These are phyloP conservation scores for Yamadazyma triangularis DNA, from an alignment of 1,139 yeast genomes.

Conservation along the genomic window DNA sequence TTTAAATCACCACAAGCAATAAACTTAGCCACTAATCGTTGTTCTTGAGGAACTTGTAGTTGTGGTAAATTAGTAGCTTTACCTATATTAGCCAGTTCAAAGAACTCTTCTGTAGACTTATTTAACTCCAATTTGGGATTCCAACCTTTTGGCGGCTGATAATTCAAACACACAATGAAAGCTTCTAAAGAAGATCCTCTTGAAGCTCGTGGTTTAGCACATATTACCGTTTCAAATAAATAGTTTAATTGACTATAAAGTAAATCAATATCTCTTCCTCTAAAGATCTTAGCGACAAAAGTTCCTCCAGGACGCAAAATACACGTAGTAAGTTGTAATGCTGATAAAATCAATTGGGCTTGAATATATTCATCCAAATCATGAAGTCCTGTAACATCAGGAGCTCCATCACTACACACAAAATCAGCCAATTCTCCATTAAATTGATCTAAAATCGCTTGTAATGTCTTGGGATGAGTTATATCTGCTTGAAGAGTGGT, in stretches of 20 bases:
- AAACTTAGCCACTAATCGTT: slow-evolving; percentile 76
- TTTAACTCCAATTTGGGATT: slow-evolving; percentile 55
- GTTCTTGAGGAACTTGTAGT: slow-evolving; percentile 50
- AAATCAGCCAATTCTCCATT: slow-evolving; percentile 93
- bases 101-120: slow-evolving; percentile 75
- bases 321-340: slow-evolving; percentile 86
- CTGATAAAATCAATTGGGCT: slow-evolving; percentile 87
- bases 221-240: slow-evolving; percentile 77
- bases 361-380: slow-evolving; percentile 96
- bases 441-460: slow-evolving; percentile 69
- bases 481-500: slow-evolving; percentile 92
- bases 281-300: slow-evolving; percentile 91
- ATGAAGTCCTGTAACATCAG: slow-evolving; percentile 96
- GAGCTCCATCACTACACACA: slow-evolving; percentile 97
- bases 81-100: slow-evolving; percentile 61
- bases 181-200: slow-evolving; percentile 93
- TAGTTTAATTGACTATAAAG: slow-evolving; percentile 84
- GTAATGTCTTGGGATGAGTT: slow-evolving; percentile 87
- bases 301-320: slow-evolving; percentile 83
- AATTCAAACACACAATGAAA: slow-evolving; percentile 87
- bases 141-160: slow-evolving; percentile 81
- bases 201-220: slow-evolving; percentile 95
- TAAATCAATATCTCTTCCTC: slow-evolving; percentile 93
- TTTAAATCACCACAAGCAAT: slow-evolving; percentile 90
- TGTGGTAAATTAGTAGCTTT: slow-evolving; percentile 41